Conservation (phyloP, 305 asterid species). For the Lippia alba region DNA sequence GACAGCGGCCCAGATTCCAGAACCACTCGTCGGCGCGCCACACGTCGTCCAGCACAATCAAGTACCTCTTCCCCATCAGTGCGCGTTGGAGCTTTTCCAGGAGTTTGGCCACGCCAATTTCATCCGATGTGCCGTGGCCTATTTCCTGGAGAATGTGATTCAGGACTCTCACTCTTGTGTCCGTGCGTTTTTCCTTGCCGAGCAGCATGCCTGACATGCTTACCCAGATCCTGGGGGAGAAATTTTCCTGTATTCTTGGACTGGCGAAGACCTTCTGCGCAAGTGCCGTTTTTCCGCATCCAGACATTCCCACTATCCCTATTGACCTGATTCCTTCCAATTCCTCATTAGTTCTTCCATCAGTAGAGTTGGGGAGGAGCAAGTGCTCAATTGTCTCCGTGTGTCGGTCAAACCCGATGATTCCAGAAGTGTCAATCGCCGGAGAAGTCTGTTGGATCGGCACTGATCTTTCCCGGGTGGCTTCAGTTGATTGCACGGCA, state of each 20-base stretch:
- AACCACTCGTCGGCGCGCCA: slow-evolving; percentile 19
- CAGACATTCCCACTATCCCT: slow-evolving; percentile 22
- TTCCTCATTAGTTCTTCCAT: not conserved
- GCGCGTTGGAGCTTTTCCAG: slow-evolving; percentile 3
- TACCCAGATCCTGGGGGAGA: slow-evolving; percentile 20
- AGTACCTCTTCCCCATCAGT: slow-evolving; percentile 25
- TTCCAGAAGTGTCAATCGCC: not conserved
- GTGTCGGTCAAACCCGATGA: slow-evolving; percentile 15
- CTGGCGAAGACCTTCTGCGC: slow-evolving; percentile 17
- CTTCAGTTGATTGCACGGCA: not conserved
- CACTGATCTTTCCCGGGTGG: not conserved
- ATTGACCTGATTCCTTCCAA: not conserved
- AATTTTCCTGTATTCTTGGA: not conserved
- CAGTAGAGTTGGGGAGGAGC: not conserved
- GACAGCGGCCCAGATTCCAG: not conserved
- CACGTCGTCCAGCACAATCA: slow-evolving; percentile 28
- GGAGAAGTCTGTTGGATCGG: not conserved
- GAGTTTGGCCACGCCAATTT: not conserved
- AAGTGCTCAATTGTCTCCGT: not conserved
- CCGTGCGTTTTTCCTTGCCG: not conserved
- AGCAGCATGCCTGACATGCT: slow-evolving; percentile 8
- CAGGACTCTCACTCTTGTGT: slow-evolving; percentile 1
- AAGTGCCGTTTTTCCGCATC: slow-evolving; percentile 26
- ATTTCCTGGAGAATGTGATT: not conserved
- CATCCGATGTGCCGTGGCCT: not conserved